These are phyloP conservation scores for Globisporangium radiosum DNA, from an alignment of 352 stramenopile species.

Conservation along the genomic window DNA sequence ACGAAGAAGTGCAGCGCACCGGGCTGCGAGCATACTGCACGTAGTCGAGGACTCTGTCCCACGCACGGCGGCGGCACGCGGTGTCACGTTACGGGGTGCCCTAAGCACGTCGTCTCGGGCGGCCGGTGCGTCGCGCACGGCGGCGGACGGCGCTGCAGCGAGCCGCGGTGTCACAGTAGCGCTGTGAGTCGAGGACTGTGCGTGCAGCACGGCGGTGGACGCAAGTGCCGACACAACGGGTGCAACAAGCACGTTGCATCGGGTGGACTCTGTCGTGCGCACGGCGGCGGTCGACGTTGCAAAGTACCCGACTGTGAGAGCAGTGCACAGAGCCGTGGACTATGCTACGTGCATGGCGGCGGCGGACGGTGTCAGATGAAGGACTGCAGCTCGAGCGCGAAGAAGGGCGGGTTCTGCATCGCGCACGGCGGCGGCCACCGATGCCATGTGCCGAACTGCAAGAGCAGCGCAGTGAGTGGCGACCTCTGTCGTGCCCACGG, in stretches of 20 bases:
- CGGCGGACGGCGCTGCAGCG: conserved; percentile 45
- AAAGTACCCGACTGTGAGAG: conserved; percentile 74
- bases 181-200: conserved; percentile 57
- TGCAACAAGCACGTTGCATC: conserved; percentile 80
- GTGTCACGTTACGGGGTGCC: conserved; percentile 37
- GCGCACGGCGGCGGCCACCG: conserved; percentile 79
- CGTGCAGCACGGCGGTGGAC: conserved; percentile 58
- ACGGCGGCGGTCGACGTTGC: conserved; percentile 70
- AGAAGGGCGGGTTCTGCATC: conserved; percentile 83
- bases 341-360: conserved; percentile 82
- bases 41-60: conserved; percentile 54
- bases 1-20: conserved; percentile 18
- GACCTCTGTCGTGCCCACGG: conserved; percentile 79
- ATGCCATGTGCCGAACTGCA: conserved; percentile 63
- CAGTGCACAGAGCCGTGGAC: conserved; percentile 70
- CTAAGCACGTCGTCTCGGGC: conserved; percentile 61
- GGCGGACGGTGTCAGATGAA: conserved; percentile 69
- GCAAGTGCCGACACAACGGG: conserved; percentile 56
- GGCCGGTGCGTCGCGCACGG: conserved; percentile 64
- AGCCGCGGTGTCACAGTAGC: conserved; percentile 33
- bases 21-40: conserved; percentile 34
- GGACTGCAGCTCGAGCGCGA: conserved; percentile 71
- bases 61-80: conserved; percentile 52
- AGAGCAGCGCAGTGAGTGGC: conserved; percentile 72
- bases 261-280: conserved; percentile 68